These are phyloP conservation scores for Akebia trifoliata DNA, from an alignment of 164 flowering plant genomes.

Conservation along the genomic window DNA sequence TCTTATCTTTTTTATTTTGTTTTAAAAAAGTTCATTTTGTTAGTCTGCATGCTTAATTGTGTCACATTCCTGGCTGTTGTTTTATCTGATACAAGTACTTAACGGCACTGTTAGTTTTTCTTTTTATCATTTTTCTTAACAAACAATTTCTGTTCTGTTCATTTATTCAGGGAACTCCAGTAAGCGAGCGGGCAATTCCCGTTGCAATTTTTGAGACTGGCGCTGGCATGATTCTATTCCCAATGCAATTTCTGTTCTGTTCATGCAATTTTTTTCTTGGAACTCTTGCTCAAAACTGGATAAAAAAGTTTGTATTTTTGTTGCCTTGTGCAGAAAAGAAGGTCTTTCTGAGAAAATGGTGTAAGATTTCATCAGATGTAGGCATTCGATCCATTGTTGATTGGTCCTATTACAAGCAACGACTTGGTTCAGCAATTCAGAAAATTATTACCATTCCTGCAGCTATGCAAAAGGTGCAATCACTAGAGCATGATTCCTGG, in stretches of 20 bases:
- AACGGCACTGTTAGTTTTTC: neutral
- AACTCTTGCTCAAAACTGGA: neutral
- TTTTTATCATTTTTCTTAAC: neutral
- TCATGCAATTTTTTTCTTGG: neutral
- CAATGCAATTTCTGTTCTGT: neutral
- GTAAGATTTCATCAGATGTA: slow-evolving; percentile 83
- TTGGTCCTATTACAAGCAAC: slow-evolving; percentile 98
- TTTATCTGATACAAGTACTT: neutral
- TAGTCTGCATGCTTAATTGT: too few relatives aligned
- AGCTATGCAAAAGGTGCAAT: slow-evolving; percentile 95
- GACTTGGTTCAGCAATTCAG: slow-evolving; percentile 92
- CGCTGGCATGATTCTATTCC: slow-evolving; percentile 42
- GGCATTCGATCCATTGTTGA: slow-evolving; percentile 88
- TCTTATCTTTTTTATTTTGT: too few relatives aligned
- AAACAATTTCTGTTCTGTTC: neutral
- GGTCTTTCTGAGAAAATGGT: slow-evolving; percentile 85
- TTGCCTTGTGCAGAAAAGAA: slow-evolving; percentile 55
- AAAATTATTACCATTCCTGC: slow-evolving; percentile 98
- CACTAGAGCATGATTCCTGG: slow-evolving; percentile 2
- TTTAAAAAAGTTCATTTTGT: too few relatives aligned
- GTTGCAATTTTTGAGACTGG: slow-evolving; percentile 97
- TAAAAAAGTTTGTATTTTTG: slow-evolving; percentile 4
- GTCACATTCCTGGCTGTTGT: neutral
- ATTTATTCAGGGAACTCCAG: slow-evolving; percentile 81
- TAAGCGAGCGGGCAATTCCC: slow-evolving; percentile 98